Evolutionary conservation across 1,284 basidiomycete genomes (phyloP).

Genomic region (Heterobasidion parviporum): DNA sequence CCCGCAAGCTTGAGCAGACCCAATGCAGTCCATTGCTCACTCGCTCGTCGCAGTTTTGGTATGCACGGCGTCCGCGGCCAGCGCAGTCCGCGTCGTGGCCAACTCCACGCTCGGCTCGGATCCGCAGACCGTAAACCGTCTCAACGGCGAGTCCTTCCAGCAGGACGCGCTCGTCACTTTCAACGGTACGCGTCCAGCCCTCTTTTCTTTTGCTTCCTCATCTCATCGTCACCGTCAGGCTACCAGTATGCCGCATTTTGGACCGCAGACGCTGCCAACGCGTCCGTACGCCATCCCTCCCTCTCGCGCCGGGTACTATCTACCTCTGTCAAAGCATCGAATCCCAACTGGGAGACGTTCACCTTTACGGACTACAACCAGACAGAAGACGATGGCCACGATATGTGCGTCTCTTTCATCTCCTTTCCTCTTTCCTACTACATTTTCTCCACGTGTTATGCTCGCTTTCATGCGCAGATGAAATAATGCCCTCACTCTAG

Average conservation of each 20-base stretch:
- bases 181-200: conserved; percentile 18
- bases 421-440: too few relatives aligned
- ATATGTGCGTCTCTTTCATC: conserved; percentile 19
- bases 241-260: conserved; percentile 35
- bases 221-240: conserved; percentile 13
- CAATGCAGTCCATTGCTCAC: too few relatives aligned
- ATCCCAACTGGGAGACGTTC: conserved; percentile 26
- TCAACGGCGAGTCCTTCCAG: conserved; percentile 38
- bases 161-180: conserved; percentile 31
- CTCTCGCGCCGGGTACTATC: conserved; percentile 22
- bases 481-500: conserved; percentile 11
- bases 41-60: neutral
- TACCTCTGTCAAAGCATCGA: neutral
- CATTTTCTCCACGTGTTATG: neutral
- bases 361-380: conserved; percentile 31
- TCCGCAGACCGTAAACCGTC: conserved; percentile 29
- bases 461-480: too few relatives aligned
- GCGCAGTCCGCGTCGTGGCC: conserved; percentile 14
- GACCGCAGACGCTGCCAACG: conserved; percentile 20
- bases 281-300: conserved; percentile 26
- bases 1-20: too few relatives aligned
- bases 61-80: neutral
- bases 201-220: neutral
- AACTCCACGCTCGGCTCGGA: conserved; percentile 25
- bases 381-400: conserved; percentile 34